Conservation (phyloP, 2,329 filamentous ascomycete genomes). For the Scedosporium dehoogii region DNA sequence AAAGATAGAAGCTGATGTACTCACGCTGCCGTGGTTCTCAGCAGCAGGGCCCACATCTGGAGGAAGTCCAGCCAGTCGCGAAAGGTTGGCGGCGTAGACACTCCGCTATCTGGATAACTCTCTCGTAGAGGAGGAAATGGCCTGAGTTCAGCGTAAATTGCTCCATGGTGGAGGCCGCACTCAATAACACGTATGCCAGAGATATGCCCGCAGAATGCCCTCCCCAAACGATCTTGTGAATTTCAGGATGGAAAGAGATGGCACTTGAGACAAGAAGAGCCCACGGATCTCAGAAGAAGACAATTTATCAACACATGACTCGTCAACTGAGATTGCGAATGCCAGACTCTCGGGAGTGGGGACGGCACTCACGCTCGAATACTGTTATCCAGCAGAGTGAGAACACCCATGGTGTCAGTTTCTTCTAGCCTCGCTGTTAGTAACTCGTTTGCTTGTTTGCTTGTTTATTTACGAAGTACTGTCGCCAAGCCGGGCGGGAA, state of each 20-base stretch:
- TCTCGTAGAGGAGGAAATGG: background rate
- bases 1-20: background rate
- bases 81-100: background rate
- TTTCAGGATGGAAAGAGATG: background rate
- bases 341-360: too few species aligned
- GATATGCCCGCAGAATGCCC: background rate
- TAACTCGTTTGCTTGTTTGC: too few species aligned
- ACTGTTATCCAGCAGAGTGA: too few species aligned
- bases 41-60: background rate
- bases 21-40: background rate
- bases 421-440: too few species aligned
- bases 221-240: background rate
- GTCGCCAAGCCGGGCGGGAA: too few species aligned
- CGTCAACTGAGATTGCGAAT: too few species aligned
- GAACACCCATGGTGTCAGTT: too few species aligned
- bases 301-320: too few species aligned
- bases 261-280: background rate
- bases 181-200: background rate
- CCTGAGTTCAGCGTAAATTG: background rate
- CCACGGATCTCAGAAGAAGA: background rate
- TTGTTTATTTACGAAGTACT: too few species aligned
- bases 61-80: background rate
- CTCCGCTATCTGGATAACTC: background rate
- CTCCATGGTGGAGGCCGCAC: background rate
- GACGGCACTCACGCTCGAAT: too few species aligned